Evolutionary conservation across 2,329 filamentous ascomycete species (phyloP), one percentile per base, ranked within the genome.

Genomic region (Botrytis paeoniae): DNA sequence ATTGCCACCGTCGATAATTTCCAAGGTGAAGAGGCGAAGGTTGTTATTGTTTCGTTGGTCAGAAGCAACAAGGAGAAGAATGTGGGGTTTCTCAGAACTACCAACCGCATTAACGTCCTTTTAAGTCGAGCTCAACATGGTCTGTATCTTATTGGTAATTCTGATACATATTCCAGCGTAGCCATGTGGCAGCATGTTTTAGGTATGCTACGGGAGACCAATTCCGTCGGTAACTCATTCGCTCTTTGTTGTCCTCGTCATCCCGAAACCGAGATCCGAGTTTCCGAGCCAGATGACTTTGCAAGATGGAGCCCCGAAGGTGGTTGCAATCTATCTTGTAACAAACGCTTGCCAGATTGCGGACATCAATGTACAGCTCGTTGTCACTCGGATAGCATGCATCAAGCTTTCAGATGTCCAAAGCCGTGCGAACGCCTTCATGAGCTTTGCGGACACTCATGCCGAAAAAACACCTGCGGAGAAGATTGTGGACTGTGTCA

Each of bases 1-100:
- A 76, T 83, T 43, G 89, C 91, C 0, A 93, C 90, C 0, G 86
- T 93, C 0, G 91, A 93, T 79, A 94, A 94, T 75, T 94, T 93
- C 72, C 91, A 95, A 69, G 78, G 78, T 3, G 78, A 95, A 78
- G 92, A 95, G 77, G 89, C 89, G 2, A 90, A 92, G 69, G 83
- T 95, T 14, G 84, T 95, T 0, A 83, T 95, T 4, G 83, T 94
- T 0, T 92, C 90, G 0, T 83, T 95, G 0, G 91, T 93, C 0
- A 86, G 92, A 59, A 93, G 91, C 81, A 95, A 95, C 76, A 74
- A 80, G 0, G 77, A 86, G 12, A 82, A 81, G 14, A 87, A 85
- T 9, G 86, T 86, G 29, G 92, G 92, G 0, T 95, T 94, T 74
- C 82, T 95, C 1, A 86, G 83, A 39, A 90, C 89, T 0, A 82